These are phyloP conservation scores for Panaeolus papilionaceus DNA, from an alignment of 768 basidiomycete genomes.

Conservation along the genomic window DNA sequence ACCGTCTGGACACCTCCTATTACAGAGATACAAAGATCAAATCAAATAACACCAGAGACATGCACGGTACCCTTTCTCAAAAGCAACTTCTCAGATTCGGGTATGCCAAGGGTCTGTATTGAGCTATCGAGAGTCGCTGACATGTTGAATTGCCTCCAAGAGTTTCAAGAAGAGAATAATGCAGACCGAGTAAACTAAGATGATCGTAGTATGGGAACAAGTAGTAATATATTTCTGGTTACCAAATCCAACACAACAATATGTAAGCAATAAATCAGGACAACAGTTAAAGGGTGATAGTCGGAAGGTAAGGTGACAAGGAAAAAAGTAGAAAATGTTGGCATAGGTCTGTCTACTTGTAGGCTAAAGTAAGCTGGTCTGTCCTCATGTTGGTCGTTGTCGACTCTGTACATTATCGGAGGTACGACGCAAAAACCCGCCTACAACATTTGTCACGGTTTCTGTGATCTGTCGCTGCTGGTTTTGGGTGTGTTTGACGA, in stretches of 20 bases:
- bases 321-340: neutral
- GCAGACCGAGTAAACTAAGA: neutral
- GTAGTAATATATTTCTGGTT: neutral
- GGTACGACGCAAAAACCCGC: conserved; percentile 69
- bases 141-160: neutral
- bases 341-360: neutral
- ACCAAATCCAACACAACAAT: conserved; percentile 11
- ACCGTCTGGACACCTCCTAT: conserved; percentile 56
- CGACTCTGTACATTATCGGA: conserved; percentile 37
- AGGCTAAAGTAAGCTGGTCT: neutral
- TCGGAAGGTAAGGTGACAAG: neutral
- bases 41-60: neutral
- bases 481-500: conserved; percentile 83
- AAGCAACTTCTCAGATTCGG: conserved; percentile 16
- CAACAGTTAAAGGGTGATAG: neutral
- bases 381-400: conserved; percentile 14
- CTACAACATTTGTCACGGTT: conserved; percentile 81
- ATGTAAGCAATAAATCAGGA: conserved; percentile 12
- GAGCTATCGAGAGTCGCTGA: neutral
- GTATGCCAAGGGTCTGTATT: neutral
- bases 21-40: conserved; percentile 16
- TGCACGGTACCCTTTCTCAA: conserved; percentile 38
- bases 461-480: conserved; percentile 78
- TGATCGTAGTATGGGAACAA: neutral
- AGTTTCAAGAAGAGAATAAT: neutral